phyloP scores from a whole-genome alignment of 495 filamentous ascomycete species.

The Poronia punctata region DNA sequence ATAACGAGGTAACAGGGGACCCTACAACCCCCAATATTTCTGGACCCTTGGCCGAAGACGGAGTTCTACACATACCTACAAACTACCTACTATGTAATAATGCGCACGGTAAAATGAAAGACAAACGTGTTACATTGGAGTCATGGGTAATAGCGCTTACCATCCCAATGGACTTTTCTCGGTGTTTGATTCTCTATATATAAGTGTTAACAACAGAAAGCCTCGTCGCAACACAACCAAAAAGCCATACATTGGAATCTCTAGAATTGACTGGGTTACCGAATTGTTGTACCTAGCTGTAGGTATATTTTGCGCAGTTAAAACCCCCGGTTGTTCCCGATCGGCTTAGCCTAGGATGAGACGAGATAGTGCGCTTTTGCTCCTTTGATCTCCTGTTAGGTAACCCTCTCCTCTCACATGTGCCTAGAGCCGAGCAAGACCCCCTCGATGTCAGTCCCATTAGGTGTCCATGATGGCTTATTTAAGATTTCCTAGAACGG shows the following conservation, averaged over 20 bases:
- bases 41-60: constrained; percentile 1
- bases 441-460: not conserved
- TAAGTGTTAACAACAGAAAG: too few relatives aligned
- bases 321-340: constrained; percentile 1
- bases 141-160: too few relatives aligned
- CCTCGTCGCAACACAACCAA: too few relatives aligned
- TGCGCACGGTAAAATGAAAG: too few relatives aligned
- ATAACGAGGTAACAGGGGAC: not conserved
- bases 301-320: not conserved
- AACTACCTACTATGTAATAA: not conserved
- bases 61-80: too few relatives aligned
- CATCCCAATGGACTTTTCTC: constrained; percentile 3
- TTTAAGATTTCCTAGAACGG: constrained; percentile 22
- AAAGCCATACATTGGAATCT: too few relatives aligned
- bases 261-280: too few relatives aligned
- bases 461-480: constrained; percentile 25
- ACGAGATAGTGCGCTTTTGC: not conserved
- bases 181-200: not conserved
- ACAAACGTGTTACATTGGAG: too few relatives aligned
- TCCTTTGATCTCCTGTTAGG: constrained; percentile 4
- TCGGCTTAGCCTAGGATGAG: constrained; percentile 1
- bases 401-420: not conserved
- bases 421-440: not conserved
- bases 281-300: not conserved
- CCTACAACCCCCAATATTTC: not conserved